Conservation (phyloP, 2,329 filamentous ascomycete genomes). For the Exophiala mesophila region DNA sequence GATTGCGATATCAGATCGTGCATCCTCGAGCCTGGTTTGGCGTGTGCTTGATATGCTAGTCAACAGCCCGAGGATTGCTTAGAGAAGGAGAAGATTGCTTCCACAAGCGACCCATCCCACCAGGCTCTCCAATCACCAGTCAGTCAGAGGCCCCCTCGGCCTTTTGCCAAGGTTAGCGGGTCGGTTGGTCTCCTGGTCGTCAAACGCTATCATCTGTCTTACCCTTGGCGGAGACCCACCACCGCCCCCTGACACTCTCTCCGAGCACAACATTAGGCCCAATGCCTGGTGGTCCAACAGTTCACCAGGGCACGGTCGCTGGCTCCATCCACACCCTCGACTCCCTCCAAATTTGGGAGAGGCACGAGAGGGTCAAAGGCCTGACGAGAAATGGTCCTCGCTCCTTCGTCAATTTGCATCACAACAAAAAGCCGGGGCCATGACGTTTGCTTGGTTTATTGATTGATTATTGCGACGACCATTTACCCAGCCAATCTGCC, state of each 20-base stretch:
- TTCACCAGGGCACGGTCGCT: no score
- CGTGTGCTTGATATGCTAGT: neutral
- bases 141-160: neutral
- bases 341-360: no score
- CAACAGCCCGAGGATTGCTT: neutral
- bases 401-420: neutral
- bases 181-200: neutral
- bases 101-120: neutral
- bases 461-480: neutral
- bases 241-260: conserved; percentile 4
- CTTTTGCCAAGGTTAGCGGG: neutral
- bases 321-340: no score
- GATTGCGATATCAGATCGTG: conserved; percentile 3
- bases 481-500: neutral
- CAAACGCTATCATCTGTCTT: conserved; percentile 1
- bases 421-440: neutral
- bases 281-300: no score
- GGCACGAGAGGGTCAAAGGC: no score
- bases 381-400: no score
- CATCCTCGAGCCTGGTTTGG: neutral
- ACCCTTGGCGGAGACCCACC: conserved; percentile 1
- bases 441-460: neutral
- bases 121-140: neutral
- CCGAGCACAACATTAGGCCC: neutral
- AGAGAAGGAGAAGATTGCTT: no score